Evolutionary conservation across 805 yeast genomes (phyloP).

Genomic region (Starmerella bacillaris): DNA sequence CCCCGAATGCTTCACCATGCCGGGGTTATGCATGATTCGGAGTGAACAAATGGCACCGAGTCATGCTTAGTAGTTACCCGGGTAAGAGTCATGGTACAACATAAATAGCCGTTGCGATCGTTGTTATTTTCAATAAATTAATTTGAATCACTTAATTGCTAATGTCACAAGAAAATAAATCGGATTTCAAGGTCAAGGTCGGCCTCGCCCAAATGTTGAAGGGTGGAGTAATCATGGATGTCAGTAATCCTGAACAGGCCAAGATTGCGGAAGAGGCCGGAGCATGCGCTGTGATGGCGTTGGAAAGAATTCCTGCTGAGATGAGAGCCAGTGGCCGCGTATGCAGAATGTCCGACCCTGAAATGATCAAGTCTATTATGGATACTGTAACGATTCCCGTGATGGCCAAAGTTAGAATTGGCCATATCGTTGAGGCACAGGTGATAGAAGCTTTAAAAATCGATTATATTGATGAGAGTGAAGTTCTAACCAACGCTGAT

Average conservation of each 20-base stretch:
- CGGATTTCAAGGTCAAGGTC: conserved; percentile 37
- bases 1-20: too few species aligned
- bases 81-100: too few species aligned
- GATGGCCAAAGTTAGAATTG: conserved; percentile 76
- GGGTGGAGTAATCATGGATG: conserved; percentile 36
- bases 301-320: conserved; percentile 71
- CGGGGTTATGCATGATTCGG: too few species aligned
- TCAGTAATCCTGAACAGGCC: conserved; percentile 66
- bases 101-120: too few species aligned
- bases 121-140: too few species aligned
- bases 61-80: too few species aligned
- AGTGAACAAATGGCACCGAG: too few species aligned
- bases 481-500: conserved; percentile 71
- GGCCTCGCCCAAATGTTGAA: conserved; percentile 78
- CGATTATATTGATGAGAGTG: conserved; percentile 72
- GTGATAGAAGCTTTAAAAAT: conserved; percentile 51
- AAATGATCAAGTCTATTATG: conserved; percentile 60
- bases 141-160: too few species aligned
- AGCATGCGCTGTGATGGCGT: conserved; percentile 80
- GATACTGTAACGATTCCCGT: conserved; percentile 37
- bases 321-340: conserved; percentile 69
- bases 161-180: too few species aligned
- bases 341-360: conserved; percentile 73
- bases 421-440: conserved; percentile 70
- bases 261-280: conserved; percentile 65